phyloP scores from a whole-genome alignment of 208 protist species.

The Acanthamoeba lugdunensis region DNA sequence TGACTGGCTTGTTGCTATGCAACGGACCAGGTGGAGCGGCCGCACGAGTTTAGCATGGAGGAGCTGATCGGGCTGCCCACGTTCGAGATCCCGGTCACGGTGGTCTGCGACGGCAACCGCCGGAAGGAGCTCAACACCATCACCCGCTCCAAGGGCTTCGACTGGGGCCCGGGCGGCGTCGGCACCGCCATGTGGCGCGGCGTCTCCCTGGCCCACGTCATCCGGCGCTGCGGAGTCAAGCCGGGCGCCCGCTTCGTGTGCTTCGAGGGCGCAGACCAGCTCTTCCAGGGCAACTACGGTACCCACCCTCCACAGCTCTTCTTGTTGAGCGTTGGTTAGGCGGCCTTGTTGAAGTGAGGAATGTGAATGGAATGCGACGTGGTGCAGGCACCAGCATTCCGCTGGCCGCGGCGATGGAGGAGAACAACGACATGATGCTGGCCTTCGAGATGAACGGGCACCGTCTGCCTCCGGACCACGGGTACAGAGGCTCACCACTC shows the following conservation, averaged over 20 bases:
- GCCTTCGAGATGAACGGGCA: constrained; percentile 91
- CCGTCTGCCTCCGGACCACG: constrained; percentile 87
- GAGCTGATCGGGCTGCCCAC: constrained; percentile 83
- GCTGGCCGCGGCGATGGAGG: constrained; percentile 82
- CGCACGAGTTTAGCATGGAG: constrained; percentile 83
- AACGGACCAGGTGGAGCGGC: constrained; percentile 40
- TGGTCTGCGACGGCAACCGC: constrained; percentile 89
- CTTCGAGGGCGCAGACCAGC: constrained; percentile 86
- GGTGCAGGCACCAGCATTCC: constrained; percentile 87
- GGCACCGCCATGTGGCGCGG: constrained; percentile 87
- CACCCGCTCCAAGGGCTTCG: constrained; percentile 83
- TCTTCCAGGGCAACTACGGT: constrained; percentile 2
- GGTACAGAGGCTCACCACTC: constrained; percentile 77
- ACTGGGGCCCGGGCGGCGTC: constrained; percentile 85
- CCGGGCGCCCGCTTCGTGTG: constrained; percentile 84
- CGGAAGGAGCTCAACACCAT: constrained; percentile 80
- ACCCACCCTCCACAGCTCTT: not conserved
- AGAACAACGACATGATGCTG: constrained; percentile 86
- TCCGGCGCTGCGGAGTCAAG: constrained; percentile 74
- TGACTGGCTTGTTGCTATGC: no score
- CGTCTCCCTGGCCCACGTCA: constrained; percentile 85
- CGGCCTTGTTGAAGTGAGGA: constrained; percentile 75
- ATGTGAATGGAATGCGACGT: not conserved
- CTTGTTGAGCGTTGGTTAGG: not conserved
- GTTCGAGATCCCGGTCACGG: constrained; percentile 50